phyloP scores from a whole-genome alignment of 331 rosid species.

The Telfairia occidentalis region DNA sequence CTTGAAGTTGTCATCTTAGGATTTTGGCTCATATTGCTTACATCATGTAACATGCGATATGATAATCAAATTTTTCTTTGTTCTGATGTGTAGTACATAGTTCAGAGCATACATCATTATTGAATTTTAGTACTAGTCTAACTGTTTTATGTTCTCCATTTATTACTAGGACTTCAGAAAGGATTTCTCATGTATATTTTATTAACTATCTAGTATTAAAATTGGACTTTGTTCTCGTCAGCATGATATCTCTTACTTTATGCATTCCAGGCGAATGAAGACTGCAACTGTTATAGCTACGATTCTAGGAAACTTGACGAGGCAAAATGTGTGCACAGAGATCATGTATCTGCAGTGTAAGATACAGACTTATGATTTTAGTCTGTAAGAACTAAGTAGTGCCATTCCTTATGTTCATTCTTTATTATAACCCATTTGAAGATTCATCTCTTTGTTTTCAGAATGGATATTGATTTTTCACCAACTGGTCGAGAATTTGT shows the following conservation, averaged over 20 bases:
- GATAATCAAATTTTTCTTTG: not conserved
- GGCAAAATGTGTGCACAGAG: conserved; percentile 82
- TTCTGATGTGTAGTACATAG: not conserved
- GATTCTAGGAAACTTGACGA: conserved; percentile 64
- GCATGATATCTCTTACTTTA: not conserved
- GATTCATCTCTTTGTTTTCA: conserved; percentile 16
- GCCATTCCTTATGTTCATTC: not conserved
- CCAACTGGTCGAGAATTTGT: conserved; percentile 99
- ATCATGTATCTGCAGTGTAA: conserved; percentile 95
- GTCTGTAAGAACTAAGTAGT: not conserved
- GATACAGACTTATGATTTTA: conserved; percentile 11
- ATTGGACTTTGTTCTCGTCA: not conserved
- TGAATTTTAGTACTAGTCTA: not conserved
- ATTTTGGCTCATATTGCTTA: not conserved
- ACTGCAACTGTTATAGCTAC: conserved; percentile 70
- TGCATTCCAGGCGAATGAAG: conserved; percentile 78
- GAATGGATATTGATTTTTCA: conserved; percentile 92
- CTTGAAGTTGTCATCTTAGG: not conserved
- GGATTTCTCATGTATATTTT: too few relatives aligned
- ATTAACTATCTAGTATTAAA: not conserved
- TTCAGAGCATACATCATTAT: not conserved
- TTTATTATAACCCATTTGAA: not conserved
- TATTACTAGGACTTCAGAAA: not conserved
- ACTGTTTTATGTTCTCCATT: not conserved
- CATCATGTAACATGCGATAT: not conserved